These are phyloP conservation scores for Crithidia acanthocephali DNA, from an alignment of 208 protist genomes.

Conservation along the genomic window DNA sequence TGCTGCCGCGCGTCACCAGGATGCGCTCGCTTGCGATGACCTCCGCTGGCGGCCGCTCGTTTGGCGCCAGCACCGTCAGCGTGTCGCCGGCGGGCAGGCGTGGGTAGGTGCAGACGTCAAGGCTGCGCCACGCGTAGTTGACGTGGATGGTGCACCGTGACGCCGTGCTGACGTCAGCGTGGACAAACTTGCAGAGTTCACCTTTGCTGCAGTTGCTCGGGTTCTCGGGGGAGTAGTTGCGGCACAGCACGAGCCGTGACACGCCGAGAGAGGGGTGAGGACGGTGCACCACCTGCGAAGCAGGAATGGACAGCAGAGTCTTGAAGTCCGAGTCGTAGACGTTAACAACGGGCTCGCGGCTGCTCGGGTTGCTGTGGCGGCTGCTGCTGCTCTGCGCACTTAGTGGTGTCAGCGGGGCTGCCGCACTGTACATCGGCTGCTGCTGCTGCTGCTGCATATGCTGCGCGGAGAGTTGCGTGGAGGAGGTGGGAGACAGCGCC, in stretches of 20 bases:
- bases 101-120: slow-evolving; percentile 59
- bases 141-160: slow-evolving; percentile 70
- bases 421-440: background rate
- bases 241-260: slow-evolving; percentile 78
- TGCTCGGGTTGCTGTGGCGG: slow-evolving; percentile 14
- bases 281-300: slow-evolving; percentile 40
- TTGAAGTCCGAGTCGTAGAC: slow-evolving; percentile 77
- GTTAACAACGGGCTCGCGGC: slow-evolving; percentile 21
- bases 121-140: slow-evolving; percentile 73
- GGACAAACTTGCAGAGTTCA: slow-evolving; percentile 78
- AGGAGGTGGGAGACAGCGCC: background rate
- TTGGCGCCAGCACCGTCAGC: slow-evolving; percentile 67
- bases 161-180: slow-evolving; percentile 51
- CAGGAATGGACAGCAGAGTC: slow-evolving; percentile 49
- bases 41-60: slow-evolving; percentile 56
- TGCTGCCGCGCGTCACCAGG: slow-evolving; percentile 62
- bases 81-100: slow-evolving; percentile 55
- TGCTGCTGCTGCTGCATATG: slow-evolving; percentile 9
- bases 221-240: slow-evolving; percentile 52
- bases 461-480: slow-evolving; percentile 6
- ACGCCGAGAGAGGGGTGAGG: slow-evolving; percentile 50
- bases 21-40: slow-evolving; percentile 56
- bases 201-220: slow-evolving; percentile 54
- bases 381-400: slow-evolving; percentile 27
- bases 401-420: slow-evolving; percentile 13